Conservation (phyloP, 2,329 filamentous ascomycete species). For the Bretziella fagacearum region DNA sequence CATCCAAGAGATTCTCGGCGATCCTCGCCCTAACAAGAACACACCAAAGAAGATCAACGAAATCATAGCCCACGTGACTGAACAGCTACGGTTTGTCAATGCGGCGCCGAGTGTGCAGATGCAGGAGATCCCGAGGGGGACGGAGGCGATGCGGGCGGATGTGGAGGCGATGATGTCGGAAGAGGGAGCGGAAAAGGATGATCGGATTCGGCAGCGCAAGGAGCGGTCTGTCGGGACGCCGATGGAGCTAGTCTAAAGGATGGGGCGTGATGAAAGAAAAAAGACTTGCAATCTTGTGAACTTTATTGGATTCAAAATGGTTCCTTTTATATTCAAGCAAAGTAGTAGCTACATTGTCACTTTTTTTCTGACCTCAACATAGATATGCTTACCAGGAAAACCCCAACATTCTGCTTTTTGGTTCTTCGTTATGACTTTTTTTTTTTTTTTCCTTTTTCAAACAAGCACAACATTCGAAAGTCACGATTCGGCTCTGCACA, state of each 20-base stretch:
- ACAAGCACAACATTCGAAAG: no score
- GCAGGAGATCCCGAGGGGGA: slow-evolving; percentile 60
- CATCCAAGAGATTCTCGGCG: slow-evolving; percentile 52
- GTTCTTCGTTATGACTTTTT: no score
- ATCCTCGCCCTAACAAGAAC: slow-evolving; percentile 62
- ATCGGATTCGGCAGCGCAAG: slow-evolving; percentile 32
- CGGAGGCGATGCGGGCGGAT: slow-evolving; percentile 49
- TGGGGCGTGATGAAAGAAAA: no score
- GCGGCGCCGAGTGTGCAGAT: slow-evolving; percentile 78
- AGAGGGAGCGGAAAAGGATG: slow-evolving; percentile 41
- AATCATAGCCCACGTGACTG: slow-evolving; percentile 60
- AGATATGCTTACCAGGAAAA: no score
- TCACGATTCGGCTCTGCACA: no score
- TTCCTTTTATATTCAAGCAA: no score
- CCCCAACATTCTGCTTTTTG: no score
- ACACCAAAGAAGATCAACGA: slow-evolving; percentile 56
- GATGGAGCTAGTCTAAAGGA: slow-evolving; percentile 30
- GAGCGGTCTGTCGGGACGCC: slow-evolving; percentile 41
- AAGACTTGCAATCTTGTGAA: no score
- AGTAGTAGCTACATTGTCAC: no score
- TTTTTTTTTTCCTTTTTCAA: no score
- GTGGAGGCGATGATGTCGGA: slow-evolving; percentile 52
- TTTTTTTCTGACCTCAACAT: no score
- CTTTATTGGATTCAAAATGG: no score
- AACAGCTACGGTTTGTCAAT: slow-evolving; percentile 74